Evolutionary conservation across 2,329 filamentous ascomycete genomes (phyloP), one percentile per base, ranked within the genome.

Genomic region (Clarireedia homoeocarpa): DNA sequence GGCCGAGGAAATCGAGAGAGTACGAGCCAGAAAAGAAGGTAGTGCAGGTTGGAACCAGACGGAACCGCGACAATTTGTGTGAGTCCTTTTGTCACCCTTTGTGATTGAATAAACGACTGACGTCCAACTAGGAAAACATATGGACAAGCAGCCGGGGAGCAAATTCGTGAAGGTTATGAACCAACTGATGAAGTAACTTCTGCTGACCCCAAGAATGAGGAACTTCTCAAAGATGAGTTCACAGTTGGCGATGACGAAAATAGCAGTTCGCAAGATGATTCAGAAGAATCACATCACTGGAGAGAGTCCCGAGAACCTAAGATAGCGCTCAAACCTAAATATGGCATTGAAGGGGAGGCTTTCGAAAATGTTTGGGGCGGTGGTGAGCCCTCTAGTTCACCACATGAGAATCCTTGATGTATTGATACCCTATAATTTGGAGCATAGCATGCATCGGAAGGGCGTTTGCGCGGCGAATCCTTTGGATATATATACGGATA

Each of bases 1-100:
- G 48, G 83, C 82, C 5, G 83, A 86, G 65, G 77, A 82, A 54
- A 73, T 79, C 48, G 82, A 86, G 58, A 77, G 81, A 48, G 78
- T 80, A n/a, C 75, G 82, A 51, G 78, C 79, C 12, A 75, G 81
- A 53, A 83, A 83, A 66, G 82, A 85, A 69, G 79, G 81, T 49
- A 79, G 82, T 26, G 75, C 82, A 26, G 78, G 75, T 17, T 83
- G 80, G 78, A 83, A 84, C 60, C 75, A 77, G 50, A 73, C 73
- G 9, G 75, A 80, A 59, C 71, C 75, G 17, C 79, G 76, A 62
- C 77, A 79, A 58, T 83, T 75, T 68, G 74, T 82, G 74, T 78
- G 71, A 70, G 76, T 70, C 6, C 6, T 48, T 30, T 15, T 6
- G 12, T 17, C n/a, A 30, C 23, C 20, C 20, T 52, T 20, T 27